phyloP scores from a whole-genome alignment of 495 filamentous ascomycete genomes.

The Parathielavia appendiculata region DNA sequence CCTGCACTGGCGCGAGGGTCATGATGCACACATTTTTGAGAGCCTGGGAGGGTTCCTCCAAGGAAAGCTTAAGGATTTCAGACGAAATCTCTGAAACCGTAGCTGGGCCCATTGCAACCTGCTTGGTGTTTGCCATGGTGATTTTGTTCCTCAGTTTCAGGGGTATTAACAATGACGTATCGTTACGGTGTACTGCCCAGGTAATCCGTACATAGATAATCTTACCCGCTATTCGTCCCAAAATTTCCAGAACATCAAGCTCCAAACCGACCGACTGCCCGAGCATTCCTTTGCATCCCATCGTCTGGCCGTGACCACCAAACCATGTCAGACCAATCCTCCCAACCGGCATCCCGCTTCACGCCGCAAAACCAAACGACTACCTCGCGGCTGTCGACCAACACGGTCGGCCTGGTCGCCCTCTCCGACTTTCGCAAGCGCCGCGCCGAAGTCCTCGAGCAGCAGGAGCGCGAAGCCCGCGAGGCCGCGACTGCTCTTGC shows the following conservation, averaged over 20 bases:
- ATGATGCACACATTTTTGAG: constrained; percentile 72
- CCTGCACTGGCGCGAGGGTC: constrained; percentile 72
- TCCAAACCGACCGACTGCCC: not conserved
- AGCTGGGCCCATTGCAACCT: not conserved
- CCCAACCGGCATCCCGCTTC: constrained; percentile 53
- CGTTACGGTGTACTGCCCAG: not conserved
- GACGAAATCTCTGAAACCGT: not conserved
- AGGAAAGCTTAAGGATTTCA: constrained; percentile 22
- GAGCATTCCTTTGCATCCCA: not conserved
- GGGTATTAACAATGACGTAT: not conserved
- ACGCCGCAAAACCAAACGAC: constrained; percentile 73
- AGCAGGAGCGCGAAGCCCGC: constrained; percentile 78
- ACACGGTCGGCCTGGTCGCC: constrained; percentile 88
- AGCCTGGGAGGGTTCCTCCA: constrained; percentile 77
- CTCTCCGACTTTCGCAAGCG: constrained; percentile 95
- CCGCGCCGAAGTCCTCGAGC: constrained; percentile 88
- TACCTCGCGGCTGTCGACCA: constrained; percentile 83
- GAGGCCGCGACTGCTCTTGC: constrained; percentile 48
- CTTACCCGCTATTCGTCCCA: not conserved
- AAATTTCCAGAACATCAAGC: not conserved
- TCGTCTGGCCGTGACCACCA: not conserved
- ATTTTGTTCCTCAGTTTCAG: not conserved
- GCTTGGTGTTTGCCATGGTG: not conserved
- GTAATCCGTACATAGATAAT: not conserved
- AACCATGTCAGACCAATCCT: constrained; percentile 31